Evolutionary conservation across 441 rosid species (phyloP).

Genomic region (Pelargonium myrrhifolium): DNA sequence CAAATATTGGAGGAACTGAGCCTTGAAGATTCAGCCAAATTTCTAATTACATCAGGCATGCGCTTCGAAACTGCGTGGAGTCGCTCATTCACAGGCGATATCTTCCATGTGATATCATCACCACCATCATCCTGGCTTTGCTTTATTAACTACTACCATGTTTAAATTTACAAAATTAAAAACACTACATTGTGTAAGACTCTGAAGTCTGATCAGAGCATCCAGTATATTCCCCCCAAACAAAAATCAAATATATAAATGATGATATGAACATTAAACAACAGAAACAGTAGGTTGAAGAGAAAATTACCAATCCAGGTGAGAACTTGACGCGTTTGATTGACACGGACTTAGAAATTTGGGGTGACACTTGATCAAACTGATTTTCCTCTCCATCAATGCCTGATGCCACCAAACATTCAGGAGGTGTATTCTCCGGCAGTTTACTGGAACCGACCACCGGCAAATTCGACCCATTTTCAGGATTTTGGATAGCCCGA

Average conservation of each 20-base stretch:
- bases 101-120: conserved; percentile 87
- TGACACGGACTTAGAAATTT: conserved; percentile 41
- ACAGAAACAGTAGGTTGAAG: conserved; percentile 3
- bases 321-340: conserved; percentile 69
- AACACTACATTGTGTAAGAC: not conserved
- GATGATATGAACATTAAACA: not conserved
- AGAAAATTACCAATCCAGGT: conserved; percentile 66
- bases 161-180: not conserved
- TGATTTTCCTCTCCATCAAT: conserved; percentile 18
- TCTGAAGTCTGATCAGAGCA: not conserved
- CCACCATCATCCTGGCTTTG: conserved; percentile 90
- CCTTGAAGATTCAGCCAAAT: conserved; percentile 42
- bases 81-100: conserved; percentile 86
- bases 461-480: not conserved
- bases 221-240: not conserved
- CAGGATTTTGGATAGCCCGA: not conserved
- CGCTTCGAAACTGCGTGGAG: conserved; percentile 64
- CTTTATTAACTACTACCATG: conserved; percentile 57
- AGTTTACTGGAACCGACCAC: not conserved
- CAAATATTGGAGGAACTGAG: conserved; percentile 39
- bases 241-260: too few relatives aligned
- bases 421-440: conserved; percentile 23
- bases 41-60: conserved; percentile 39
- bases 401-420: conserved; percentile 18
- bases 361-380: conserved; percentile 43